A percentile compares a stretch with the other conserved stretches of the same genome.
phyloP scores from a whole-genome alignment of 2,329 filamentous ascomycete genomes.

The Fusarium domesticum region DNA sequence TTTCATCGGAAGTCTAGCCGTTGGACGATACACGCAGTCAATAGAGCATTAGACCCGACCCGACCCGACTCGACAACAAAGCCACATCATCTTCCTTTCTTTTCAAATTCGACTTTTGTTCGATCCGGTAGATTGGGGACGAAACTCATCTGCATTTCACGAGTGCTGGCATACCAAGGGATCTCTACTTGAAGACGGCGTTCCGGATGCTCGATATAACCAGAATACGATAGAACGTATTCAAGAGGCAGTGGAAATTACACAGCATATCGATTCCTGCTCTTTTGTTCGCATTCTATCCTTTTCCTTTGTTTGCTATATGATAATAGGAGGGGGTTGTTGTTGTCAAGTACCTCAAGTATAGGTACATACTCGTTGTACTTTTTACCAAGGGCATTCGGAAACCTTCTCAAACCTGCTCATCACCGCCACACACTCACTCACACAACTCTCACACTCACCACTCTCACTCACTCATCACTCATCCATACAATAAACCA shows the following conservation, averaged over 20 bases:
- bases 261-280: background rate
- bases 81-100: background rate
- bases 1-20: slow-evolving; percentile 80
- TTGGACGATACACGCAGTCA: slow-evolving; percentile 64
- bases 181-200: too few species aligned
- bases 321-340: slow-evolving; percentile 2
- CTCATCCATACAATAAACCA: slow-evolving; percentile 7
- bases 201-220: too few species aligned
- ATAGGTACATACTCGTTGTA: slow-evolving; percentile 33
- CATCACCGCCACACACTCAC: slow-evolving; percentile 27
- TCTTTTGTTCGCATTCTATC: background rate
- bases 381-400: slow-evolving; percentile 8
- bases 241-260: too few species aligned
- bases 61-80: too few species aligned
- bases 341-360: slow-evolving; percentile 28
- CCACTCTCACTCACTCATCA: background rate
- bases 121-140: too few species aligned
- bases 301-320: too few species aligned
- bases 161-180: too few species aligned
- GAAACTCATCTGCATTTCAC: too few species aligned
- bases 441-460: background rate
- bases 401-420: slow-evolving; percentile 55
- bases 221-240: too few species aligned
- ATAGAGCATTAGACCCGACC: slow-evolving; percentile 47
- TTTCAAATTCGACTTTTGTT: background rate